Evolutionary conservation across 2,329 filamentous ascomycete genomes (phyloP).

Genomic region (Dissoconium aciculare): DNA sequence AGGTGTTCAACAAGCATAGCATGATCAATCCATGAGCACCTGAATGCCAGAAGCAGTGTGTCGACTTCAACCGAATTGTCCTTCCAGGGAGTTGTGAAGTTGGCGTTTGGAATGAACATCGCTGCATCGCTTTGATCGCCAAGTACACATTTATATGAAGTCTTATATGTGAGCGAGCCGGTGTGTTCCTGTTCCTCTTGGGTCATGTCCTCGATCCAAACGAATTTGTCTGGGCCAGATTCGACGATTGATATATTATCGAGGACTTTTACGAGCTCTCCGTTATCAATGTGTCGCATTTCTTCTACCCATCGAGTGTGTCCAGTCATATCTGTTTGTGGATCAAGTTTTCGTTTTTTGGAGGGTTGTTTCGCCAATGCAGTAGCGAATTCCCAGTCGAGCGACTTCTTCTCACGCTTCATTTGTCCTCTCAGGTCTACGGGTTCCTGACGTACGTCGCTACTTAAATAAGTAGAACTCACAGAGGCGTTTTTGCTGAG

Average conservation of each 20-base stretch:
- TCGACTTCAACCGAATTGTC: not conserved
- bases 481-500: no score
- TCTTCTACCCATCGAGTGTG: not conserved
- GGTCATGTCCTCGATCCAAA: not conserved
- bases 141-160: not conserved
- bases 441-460: no score
- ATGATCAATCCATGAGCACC: slow-evolving; percentile 1
- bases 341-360: no score
- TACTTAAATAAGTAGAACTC: no score
- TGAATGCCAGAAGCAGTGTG: not conserved
- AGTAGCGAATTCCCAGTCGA: no score
- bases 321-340: not conserved
- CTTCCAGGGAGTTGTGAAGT: not conserved
- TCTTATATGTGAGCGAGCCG: not conserved
- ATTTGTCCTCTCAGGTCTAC: no score
- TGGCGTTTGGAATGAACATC: not conserved
- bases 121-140: not conserved
- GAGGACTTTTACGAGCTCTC: not conserved
- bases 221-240: not conserved
- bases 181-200: no score
- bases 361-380: not conserved
- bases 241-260: not conserved
- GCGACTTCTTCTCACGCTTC: no score
- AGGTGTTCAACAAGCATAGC: not conserved
- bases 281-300: not conserved